Base-by-base conservation (phyloP, 495 filamentous ascomycete genomes). In the Hypoxylon subgilvum region DNA sequence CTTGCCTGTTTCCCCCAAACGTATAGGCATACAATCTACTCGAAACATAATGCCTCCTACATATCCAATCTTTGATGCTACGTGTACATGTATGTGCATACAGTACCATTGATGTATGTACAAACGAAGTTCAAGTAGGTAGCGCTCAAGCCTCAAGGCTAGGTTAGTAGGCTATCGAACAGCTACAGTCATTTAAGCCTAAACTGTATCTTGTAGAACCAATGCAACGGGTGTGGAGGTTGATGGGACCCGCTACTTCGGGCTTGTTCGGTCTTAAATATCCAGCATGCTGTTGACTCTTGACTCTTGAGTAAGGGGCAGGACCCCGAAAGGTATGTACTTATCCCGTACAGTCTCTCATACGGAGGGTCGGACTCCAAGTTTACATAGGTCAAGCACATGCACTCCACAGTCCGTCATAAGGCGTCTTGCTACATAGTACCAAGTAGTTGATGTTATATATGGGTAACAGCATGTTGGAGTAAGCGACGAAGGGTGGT, bases 221-320 rank as follows among this genome's bases (percentile, higher is more conserved):
- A 52, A 41, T 41, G 45, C 44, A 42, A 55, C 16, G 35, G 25
- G 44, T 16, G 17, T 46, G 42, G 36, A 27, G 16, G 3, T 16
- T 40, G 17, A 8, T 44, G 52, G 42, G 48, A 57, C 42, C 60
- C 53, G 53, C 60, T 25, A 40, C 41, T 22, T 58, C 43, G 60
- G 60, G 35, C 18, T 10, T 49, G 52, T 23, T 63, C 52, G 60
- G 48, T 30, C 36, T 63, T 63, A 52, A 51, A 39, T 19, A 51
- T 30, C 14, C 12, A 13, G 31, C n/a, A n/a, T n/a, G n/a, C n/a
- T n/a, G n/a, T n/a, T n/a, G n/a, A n/a, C n/a, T n/a, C n/a, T n/a
- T n/a, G n/a, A n/a, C n/a, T n/a, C n/a, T n/a, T n/a, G n/a, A n/a
- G n/a, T 43, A 4, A 31, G 31, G 30, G 21, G 13, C 34, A 19